phyloP scores from a whole-genome alignment of 1,284 basidiomycete species.

The Tylopilus sp. region DNA sequence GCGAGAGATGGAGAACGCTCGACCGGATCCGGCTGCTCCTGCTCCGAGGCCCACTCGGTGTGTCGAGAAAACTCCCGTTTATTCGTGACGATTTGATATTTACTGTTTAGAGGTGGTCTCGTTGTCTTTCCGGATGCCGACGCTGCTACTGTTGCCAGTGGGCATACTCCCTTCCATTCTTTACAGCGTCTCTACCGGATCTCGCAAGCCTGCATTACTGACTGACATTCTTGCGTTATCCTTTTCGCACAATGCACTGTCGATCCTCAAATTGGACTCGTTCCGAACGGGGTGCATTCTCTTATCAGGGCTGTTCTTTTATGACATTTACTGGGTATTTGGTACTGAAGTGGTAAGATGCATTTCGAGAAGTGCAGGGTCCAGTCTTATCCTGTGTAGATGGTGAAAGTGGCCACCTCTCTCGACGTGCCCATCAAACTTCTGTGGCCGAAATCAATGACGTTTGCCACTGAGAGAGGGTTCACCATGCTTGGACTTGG shows the following conservation, averaged over 20 bases:
- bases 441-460: constrained; percentile 79
- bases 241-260: constrained; percentile 83
- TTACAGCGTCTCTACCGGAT: constrained; percentile 62
- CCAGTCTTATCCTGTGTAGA: constrained; percentile 51
- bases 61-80: constrained; percentile 24
- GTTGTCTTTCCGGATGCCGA: constrained; percentile 67
- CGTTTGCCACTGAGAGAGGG: constrained; percentile 63
- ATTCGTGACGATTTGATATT: constrained; percentile 21
- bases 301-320: constrained; percentile 81
- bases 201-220: constrained; percentile 71
- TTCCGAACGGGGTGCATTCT: constrained; percentile 89
- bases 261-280: constrained; percentile 85
- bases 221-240: constrained; percentile 86
- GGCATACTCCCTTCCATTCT: constrained; percentile 71
- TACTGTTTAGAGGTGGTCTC: constrained; percentile 49
- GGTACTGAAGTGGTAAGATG: constrained; percentile 75
- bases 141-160: constrained; percentile 68
- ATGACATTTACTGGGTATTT: constrained; percentile 91
- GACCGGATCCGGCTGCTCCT: constrained; percentile 55
- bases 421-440: constrained; percentile 96
- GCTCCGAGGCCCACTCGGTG: constrained; percentile 54
- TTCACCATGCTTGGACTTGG: constrained; percentile 94
- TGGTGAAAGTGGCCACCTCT: constrained; percentile 91
- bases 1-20: constrained; percentile 59
- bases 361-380: background rate